These are phyloP conservation scores for Begonia loranthoides DNA, from an alignment of 306 rosid genomes.

Conservation along the genomic window DNA sequence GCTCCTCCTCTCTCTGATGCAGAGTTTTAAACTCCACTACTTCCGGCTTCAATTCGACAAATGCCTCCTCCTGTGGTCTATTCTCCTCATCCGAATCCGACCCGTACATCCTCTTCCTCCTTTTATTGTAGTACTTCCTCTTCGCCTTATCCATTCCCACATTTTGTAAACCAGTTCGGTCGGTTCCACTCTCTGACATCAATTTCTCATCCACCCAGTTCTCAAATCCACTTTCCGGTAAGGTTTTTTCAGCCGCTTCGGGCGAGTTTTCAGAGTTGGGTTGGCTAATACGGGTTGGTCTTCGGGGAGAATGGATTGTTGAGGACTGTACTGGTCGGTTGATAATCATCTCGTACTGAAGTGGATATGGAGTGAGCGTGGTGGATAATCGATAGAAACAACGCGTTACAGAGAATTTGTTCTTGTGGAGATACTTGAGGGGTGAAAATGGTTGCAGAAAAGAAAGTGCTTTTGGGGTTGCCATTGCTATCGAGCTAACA, in stretches of 20 bases:
- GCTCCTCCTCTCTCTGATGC: constrained; percentile 74
- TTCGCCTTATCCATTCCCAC: constrained; percentile 56
- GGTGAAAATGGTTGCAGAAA: constrained; percentile 12
- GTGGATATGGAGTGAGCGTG: constrained; percentile 53
- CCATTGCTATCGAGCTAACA: constrained; percentile 19
- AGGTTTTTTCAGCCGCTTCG: constrained; percentile 18
- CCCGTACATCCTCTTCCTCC: constrained; percentile 80
- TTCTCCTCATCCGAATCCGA: constrained; percentile 59
- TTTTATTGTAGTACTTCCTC: constrained; percentile 64
- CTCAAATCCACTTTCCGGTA: constrained; percentile 37
- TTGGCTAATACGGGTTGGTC: constrained; percentile 22
- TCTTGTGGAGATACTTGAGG: constrained; percentile 11
- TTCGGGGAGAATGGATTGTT: constrained; percentile 22
- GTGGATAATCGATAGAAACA: constrained; percentile 25
- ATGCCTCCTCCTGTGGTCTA: constrained; percentile 20
- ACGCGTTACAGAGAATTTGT: constrained; percentile 4
- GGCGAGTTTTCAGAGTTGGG: constrained; percentile 19
- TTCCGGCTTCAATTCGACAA: constrained; percentile 74
- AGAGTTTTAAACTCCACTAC: constrained; percentile 62
- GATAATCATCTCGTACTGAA: constrained; percentile 75
- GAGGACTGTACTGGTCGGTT: constrained; percentile 45
- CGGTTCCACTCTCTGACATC: constrained; percentile 15
- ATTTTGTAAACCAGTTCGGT: constrained; percentile 13
- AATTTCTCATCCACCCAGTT: constrained; percentile 55
- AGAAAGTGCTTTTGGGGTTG: constrained; percentile 17